phyloP scores from a whole-genome alignment of 2,329 filamentous ascomycete species.

The Colletotrichum lupini region DNA sequence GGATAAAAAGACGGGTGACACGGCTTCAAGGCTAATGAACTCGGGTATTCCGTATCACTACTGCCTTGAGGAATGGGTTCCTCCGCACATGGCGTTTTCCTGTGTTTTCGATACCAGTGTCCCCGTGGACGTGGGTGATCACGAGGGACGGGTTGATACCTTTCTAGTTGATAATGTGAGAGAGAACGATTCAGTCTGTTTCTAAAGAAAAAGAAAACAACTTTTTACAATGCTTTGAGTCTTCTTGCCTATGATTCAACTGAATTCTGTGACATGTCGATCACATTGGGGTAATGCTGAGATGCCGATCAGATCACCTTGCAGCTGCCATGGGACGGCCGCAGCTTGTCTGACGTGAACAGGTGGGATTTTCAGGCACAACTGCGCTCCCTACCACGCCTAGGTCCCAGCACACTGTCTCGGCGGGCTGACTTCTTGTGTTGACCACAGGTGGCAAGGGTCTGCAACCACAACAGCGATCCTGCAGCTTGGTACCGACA shows the following conservation, averaged over 20 bases:
- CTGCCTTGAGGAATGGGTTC: conserved; percentile 17
- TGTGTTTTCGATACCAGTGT: conserved; percentile 34
- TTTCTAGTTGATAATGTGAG: conserved; percentile 35
- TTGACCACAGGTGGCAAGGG: neutral
- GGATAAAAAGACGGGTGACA: conserved; percentile 34
- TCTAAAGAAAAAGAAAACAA: neutral
- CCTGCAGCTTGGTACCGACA: neutral
- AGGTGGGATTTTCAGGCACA: conserved; percentile 1
- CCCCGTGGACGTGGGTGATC: conserved; percentile 17
- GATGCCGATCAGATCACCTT: conserved; percentile 28
- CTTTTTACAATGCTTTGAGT: neutral
- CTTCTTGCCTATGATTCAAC: neutral
- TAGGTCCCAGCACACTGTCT: conserved; percentile 6
- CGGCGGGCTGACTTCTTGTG: neutral
- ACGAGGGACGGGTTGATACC: conserved; percentile 33
- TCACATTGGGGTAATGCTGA: conserved; percentile 12
- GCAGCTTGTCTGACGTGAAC: conserved; percentile 24
- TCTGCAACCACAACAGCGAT: neutral
- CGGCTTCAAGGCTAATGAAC: conserved; percentile 20
- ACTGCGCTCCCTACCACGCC: conserved; percentile 6
- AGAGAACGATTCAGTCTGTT: conserved; percentile 27
- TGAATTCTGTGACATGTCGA: conserved; percentile 23
- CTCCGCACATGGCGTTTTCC: conserved; percentile 31
- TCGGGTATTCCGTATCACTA: neutral
- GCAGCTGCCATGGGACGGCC: conserved; percentile 28